These are phyloP conservation scores for Talaromyces adpressus DNA, from an alignment of 495 filamentous ascomycete species.

Conservation along the genomic window DNA sequence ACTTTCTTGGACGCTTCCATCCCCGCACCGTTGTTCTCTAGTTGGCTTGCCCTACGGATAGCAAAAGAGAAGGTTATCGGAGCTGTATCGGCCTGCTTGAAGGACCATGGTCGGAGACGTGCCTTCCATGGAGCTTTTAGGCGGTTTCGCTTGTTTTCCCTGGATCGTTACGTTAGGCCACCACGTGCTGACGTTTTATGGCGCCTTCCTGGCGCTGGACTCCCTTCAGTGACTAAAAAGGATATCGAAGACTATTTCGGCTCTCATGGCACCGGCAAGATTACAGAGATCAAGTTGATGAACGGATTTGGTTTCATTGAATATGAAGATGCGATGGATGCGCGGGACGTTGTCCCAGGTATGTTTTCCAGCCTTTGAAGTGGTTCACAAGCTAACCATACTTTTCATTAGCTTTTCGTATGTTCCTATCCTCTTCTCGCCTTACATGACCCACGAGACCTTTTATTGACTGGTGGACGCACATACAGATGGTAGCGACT, in stretches of 20 bases:
- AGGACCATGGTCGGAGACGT: conserved; percentile 8
- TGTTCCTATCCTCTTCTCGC: conserved; percentile 17
- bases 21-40: conserved; percentile 5
- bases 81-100: conserved; percentile 5
- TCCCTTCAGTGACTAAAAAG: conserved; percentile 75
- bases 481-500: conserved; percentile 82
- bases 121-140: conserved; percentile 14
- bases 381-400: neutral
- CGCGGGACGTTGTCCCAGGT: conserved; percentile 96
- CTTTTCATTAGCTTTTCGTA: conserved; percentile 44
- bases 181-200: conserved; percentile 22
- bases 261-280: conserved; percentile 90
- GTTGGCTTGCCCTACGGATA: conserved; percentile 1
- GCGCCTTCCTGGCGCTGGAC: conserved; percentile 19
- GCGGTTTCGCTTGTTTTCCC: conserved; percentile 14
- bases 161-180: conserved; percentile 15
- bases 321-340: conserved; percentile 96
- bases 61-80: neutral
- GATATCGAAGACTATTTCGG: conserved; percentile 96
- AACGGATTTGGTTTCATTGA: conserved; percentile 99
- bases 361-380: conserved; percentile 8
- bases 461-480: conserved; percentile 13
- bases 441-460: neutral
- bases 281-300: conserved; percentile 99
- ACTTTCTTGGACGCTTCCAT: conserved; percentile 4